These are phyloP conservation scores for Xylaria sp. DNA, from an alignment of 2,329 filamentous ascomycete genomes.

Conservation along the genomic window DNA sequence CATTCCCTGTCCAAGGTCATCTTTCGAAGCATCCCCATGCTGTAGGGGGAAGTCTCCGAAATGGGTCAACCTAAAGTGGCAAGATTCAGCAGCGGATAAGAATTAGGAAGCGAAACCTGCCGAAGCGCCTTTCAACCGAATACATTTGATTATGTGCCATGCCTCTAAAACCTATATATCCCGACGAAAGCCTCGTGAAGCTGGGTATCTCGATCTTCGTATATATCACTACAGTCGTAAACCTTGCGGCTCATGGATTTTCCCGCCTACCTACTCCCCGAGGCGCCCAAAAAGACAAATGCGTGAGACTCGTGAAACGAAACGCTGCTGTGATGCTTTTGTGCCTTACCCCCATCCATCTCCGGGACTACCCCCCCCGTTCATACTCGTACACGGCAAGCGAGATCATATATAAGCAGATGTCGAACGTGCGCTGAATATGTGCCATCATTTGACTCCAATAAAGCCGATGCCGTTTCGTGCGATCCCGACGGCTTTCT, in stretches of 20 bases:
- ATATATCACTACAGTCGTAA: conserved; percentile 15
- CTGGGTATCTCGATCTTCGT: conserved; percentile 33
- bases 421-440: background rate
- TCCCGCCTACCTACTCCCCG: conserved; percentile 14
- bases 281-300: conserved; percentile 10
- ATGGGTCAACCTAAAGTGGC: background rate
- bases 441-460: conserved; percentile 63
- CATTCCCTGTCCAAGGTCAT: background rate
- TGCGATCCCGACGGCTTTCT: conserved; percentile 64
- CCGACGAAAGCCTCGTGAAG: conserved; percentile 24
- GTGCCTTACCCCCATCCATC: background rate
- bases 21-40: background rate
- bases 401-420: conserved; percentile 1
- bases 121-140: background rate
- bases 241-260: conserved; percentile 25
- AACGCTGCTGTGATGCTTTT: conserved; percentile 15
- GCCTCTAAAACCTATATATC: conserved; percentile 23
- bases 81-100: background rate
- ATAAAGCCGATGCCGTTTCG: conserved; percentile 73
- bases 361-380: background rate
- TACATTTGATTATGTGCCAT: background rate
- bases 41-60: background rate
- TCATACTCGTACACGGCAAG: conserved; percentile 24
- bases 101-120: background rate
- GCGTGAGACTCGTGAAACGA: conserved; percentile 9